Evolutionary conservation across 257 asterid species (phyloP).

Genomic region (Coffea canephora): DNA sequence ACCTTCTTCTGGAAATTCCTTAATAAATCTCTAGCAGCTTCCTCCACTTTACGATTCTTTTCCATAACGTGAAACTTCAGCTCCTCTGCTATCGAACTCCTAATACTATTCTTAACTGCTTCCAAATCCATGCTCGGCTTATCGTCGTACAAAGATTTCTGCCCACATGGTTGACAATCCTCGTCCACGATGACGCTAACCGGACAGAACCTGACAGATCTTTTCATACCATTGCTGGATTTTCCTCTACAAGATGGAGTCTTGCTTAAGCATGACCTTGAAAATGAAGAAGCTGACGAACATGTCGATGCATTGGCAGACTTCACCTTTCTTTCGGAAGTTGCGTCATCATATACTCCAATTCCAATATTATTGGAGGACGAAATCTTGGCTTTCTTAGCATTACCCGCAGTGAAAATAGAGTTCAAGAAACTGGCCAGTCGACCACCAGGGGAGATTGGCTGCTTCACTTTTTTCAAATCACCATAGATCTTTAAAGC

Average conservation of each 20-base stretch:
- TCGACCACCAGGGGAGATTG: constrained; percentile 79
- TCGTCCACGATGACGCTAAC: constrained; percentile 73
- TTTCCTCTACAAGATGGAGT: constrained; percentile 73
- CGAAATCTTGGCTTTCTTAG: constrained; percentile 48
- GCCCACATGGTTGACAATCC: constrained; percentile 62
- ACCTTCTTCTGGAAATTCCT: constrained; percentile 50
- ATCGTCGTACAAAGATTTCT: constrained; percentile 41
- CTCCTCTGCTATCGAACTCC: constrained; percentile 37
- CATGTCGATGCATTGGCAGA: constrained; percentile 66
- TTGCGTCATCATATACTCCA: constrained; percentile 16
- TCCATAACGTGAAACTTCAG: constrained; percentile 51
- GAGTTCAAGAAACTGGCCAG: constrained; percentile 77
- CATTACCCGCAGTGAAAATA: constrained; percentile 56
- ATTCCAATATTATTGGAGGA: constrained; percentile 5
- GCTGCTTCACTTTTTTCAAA: constrained; percentile 82
- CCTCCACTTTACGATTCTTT: constrained; percentile 63
- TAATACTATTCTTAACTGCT: constrained; percentile 17
- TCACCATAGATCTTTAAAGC: constrained; percentile 80
- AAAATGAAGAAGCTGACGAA: constrained; percentile 84
- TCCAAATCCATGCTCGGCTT: constrained; percentile 20
- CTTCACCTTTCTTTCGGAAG: constrained; percentile 24
- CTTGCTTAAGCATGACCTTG: constrained; percentile 87
- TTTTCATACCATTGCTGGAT: constrained; percentile 45
- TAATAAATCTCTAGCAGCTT: constrained; percentile 58
- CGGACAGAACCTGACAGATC: constrained; percentile 77